Conservation (phyloP, 208 protist species). For the Leishmania arabica region DNA sequence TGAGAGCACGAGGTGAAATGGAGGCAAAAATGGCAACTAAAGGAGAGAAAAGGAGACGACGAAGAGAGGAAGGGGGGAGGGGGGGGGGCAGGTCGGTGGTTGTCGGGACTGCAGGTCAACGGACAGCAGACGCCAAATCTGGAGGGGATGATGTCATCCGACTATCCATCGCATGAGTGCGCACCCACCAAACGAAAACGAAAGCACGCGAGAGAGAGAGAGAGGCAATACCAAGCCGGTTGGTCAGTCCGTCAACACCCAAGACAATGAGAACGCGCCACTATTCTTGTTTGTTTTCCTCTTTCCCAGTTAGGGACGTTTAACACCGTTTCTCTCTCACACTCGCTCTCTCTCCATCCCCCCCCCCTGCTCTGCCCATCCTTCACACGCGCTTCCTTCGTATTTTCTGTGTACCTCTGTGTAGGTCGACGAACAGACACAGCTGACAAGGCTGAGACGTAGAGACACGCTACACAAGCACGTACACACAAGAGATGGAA, state of each 20-base stretch:
- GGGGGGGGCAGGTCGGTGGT: not conserved
- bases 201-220: not conserved
- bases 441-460: not conserved
- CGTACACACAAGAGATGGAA: not conserved
- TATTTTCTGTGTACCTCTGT: not conserved
- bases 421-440: not conserved
- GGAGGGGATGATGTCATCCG: not conserved
- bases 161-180: not conserved
- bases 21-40: not conserved
- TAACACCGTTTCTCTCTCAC: not conserved
- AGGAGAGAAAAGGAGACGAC: not conserved
- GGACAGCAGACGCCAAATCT: not conserved
- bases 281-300: not conserved
- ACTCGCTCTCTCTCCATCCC: not conserved
- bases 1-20: not conserved
- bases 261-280: not conserved
- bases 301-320: not conserved
- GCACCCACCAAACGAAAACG: not conserved
- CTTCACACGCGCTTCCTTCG: not conserved
- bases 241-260: not conserved
- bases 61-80: not conserved
- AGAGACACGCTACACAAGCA: not conserved
- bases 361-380: not conserved
- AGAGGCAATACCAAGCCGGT: not conserved
- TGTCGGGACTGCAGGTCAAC: not conserved